Conservation (phyloP, 1,284 basidiomycete species). For the Meripilus lineatus region DNA sequence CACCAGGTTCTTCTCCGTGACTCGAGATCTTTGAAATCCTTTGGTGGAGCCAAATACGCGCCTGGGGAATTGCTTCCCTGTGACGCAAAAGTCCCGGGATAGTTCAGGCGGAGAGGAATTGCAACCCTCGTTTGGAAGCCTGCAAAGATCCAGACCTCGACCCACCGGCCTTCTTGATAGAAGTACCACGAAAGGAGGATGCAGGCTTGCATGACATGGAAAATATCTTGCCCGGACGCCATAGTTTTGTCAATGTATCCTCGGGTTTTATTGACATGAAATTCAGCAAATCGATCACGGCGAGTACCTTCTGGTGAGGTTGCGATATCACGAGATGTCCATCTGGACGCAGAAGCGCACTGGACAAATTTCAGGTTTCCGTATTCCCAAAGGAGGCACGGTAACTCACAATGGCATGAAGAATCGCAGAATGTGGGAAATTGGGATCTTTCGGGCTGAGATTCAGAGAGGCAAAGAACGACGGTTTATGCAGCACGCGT, state of each 20-base stretch:
- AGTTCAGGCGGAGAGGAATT: slow-evolving; percentile 75
- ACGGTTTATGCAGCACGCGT: slow-evolving; percentile 69
- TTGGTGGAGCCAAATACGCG: slow-evolving; percentile 75
- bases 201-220: slow-evolving; percentile 80
- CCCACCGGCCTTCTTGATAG: slow-evolving; percentile 84
- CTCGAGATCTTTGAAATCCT: slow-evolving; percentile 68
- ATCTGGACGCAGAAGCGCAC: slow-evolving; percentile 82
- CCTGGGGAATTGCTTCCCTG: slow-evolving; percentile 62
- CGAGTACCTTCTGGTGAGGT: slow-evolving; percentile 67
- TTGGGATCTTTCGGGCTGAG: slow-evolving; percentile 69
- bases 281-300: slow-evolving; percentile 77
- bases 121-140: slow-evolving; percentile 83
- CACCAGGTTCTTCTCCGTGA: slow-evolving; percentile 78
- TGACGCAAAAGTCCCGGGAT: slow-evolving; percentile 71
- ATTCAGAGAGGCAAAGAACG: slow-evolving; percentile 72
- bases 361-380: slow-evolving; percentile 23
- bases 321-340: slow-evolving; percentile 65
- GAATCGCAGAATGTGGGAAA: slow-evolving; percentile 77
- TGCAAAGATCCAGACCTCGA: slow-evolving; percentile 86
- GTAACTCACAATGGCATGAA: slow-evolving; percentile 69
- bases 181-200: slow-evolving; percentile 83
- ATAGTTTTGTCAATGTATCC: slow-evolving; percentile 81
- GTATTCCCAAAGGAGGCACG: neutral
- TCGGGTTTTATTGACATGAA: slow-evolving; percentile 78
- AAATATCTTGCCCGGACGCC: slow-evolving; percentile 79